Percentiles rank a stretch among this genome's conserved stretches.
These are phyloP conservation scores for Chrysanthemum makinoi DNA, from an alignment of 129 eudicot species.

Conservation along the genomic window DNA sequence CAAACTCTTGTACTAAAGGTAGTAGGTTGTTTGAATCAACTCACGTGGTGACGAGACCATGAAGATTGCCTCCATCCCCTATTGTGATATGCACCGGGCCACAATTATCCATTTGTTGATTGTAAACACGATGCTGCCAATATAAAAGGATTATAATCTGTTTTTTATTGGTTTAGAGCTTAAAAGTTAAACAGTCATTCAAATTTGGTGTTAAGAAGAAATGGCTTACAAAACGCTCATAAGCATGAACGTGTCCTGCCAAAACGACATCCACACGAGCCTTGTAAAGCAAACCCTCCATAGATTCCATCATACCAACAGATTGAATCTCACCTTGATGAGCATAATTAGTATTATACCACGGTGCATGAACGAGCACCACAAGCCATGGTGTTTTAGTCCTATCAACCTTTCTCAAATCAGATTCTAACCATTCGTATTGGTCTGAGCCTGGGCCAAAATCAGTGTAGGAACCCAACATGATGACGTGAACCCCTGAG, in stretches of 20 bases:
- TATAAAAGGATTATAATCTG: neutral
- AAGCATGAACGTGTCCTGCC: constrained; percentile 88
- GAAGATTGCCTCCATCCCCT: constrained; percentile 78
- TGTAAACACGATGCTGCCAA: constrained; percentile 50
- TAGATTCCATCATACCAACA: constrained; percentile 47
- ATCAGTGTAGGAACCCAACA: constrained; percentile 81
- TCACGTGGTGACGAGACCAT: constrained; percentile 60
- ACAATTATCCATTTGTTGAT: constrained; percentile 40
- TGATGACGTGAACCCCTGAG: constrained; percentile 60
- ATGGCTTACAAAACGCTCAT: constrained; percentile 68
- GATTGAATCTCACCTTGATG: constrained; percentile 66
- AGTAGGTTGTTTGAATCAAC: constrained; percentile 15
- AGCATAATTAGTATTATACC: constrained; percentile 71
- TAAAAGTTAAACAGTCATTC: too few relatives aligned
- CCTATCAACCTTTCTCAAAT: constrained; percentile 55
- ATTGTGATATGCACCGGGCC: constrained; percentile 64
- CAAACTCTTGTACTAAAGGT: neutral
- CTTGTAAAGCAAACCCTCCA: constrained; percentile 58
- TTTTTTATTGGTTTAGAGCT: neutral
- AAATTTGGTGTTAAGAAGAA: neutral
- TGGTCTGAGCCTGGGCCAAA: constrained; percentile 53
- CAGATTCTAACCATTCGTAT: constrained; percentile 59
- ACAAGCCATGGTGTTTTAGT: constrained; percentile 65
- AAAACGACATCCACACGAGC: constrained; percentile 67
- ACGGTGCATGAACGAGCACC: constrained; percentile 69